Conservation (phyloP, 495 filamentous ascomycete species). For the Penicillium coprophilum region DNA sequence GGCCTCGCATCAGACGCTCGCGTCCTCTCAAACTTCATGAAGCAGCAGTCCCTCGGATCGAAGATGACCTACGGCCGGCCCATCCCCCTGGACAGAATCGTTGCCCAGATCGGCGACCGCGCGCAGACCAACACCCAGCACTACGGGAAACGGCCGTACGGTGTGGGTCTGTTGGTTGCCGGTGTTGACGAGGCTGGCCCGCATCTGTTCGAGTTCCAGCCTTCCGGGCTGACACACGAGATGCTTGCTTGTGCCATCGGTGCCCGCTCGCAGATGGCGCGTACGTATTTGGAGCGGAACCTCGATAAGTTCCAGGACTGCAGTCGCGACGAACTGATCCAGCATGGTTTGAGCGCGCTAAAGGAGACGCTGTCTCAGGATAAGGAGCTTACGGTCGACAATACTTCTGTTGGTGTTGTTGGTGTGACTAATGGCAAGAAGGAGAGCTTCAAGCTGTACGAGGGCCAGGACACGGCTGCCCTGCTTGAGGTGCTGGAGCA, state of each 20-base stretch:
- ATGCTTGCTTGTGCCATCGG: slow-evolving; percentile 95
- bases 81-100: slow-evolving; percentile 83
- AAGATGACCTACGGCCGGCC: slow-evolving; percentile 93
- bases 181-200: slow-evolving; percentile 91
- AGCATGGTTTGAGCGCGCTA: slow-evolving; percentile 84
- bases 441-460: slow-evolving; percentile 88
- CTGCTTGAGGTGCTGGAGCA: slow-evolving; percentile 67
- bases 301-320: slow-evolving; percentile 74
- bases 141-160: slow-evolving; percentile 95
- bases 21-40: slow-evolving; percentile 99
- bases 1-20: slow-evolving; percentile 97
- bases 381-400: slow-evolving; percentile 94
- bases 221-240: slow-evolving; percentile 91
- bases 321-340: slow-evolving; percentile 79
- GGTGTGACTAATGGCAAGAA: slow-evolving; percentile 58
- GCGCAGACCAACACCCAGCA: slow-evolving; percentile 97
- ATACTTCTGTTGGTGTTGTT: slow-evolving; percentile 86
- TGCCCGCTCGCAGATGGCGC: slow-evolving; percentile 92
- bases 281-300: slow-evolving; percentile 93
- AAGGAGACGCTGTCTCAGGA: slow-evolving; percentile 96
- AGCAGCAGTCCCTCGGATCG: slow-evolving; percentile 93
- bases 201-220: slow-evolving; percentile 98
- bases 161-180: slow-evolving; percentile 89
- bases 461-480: slow-evolving; percentile 76
- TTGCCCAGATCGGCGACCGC: slow-evolving; percentile 88